These are phyloP conservation scores for Amanita exitialis DNA, from an alignment of 768 basidiomycete species.

Conservation along the genomic window DNA sequence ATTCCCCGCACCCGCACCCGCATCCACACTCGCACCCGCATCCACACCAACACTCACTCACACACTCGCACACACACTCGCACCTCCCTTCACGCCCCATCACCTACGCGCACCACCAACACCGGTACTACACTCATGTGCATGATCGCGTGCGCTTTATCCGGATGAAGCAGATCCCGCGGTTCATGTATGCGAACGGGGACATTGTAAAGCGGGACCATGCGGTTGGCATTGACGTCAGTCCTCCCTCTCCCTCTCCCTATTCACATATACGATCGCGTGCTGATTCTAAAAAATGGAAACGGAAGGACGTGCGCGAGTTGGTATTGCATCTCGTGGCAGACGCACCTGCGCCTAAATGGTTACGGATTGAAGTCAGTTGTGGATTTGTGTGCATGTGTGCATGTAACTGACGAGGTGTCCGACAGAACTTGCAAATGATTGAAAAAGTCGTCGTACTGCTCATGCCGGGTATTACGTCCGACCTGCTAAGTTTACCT, in stretches of 20 bases:
- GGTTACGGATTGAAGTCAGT: constrained; percentile 77
- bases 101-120: too few species aligned
- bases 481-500: constrained; percentile 62
- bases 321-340: constrained; percentile 73
- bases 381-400: background rate
- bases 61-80: background rate
- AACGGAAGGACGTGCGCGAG: constrained; percentile 73
- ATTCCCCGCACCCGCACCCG: background rate
- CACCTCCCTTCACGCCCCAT: background rate
- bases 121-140: background rate
- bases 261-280: background rate
- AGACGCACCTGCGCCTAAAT: constrained; percentile 76
- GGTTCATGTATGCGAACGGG: constrained; percentile 72
- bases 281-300: too few species aligned
- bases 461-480: constrained; percentile 80
- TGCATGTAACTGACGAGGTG: background rate
- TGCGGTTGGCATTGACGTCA: constrained; percentile 74
- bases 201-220: constrained; percentile 68
- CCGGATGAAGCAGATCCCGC: constrained; percentile 34
- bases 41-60: too few species aligned
- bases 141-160: background rate
- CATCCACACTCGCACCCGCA: background rate
- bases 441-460: constrained; percentile 75
- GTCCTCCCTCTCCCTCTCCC: constrained; percentile 15
- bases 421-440: constrained; percentile 51